phyloP scores from a whole-genome alignment of 768 basidiomycete genomes.

The Thelephora ganbajun region DNA sequence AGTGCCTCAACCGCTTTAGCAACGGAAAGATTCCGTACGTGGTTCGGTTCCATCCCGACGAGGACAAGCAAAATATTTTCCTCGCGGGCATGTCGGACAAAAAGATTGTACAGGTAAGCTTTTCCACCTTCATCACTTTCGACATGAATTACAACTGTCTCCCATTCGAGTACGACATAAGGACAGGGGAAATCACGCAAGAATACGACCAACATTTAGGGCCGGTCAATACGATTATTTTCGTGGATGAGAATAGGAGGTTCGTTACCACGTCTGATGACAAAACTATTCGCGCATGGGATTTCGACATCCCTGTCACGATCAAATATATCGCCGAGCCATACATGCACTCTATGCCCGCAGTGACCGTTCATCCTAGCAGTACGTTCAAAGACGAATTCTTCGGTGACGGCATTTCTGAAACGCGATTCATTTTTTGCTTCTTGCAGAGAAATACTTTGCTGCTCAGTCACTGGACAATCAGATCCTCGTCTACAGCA shows the following conservation, averaged over 20 bases:
- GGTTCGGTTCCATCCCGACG: slow-evolving; percentile 88
- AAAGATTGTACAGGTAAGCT: slow-evolving; percentile 85
- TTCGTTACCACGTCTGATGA: slow-evolving; percentile 99
- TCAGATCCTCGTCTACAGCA: slow-evolving; percentile 93
- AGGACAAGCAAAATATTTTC: slow-evolving; percentile 92
- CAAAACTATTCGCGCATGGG: slow-evolving; percentile 98
- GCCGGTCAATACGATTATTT: slow-evolving; percentile 96
- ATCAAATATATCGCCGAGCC: slow-evolving; percentile 99
- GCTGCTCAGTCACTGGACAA: slow-evolving; percentile 97
- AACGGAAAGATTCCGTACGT: slow-evolving; percentile 98
- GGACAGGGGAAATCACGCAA: slow-evolving; percentile 89
- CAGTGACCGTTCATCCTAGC: slow-evolving; percentile 89
- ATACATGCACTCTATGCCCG: slow-evolving; percentile 99
- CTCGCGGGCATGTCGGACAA: slow-evolving; percentile 98
- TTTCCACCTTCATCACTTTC: neutral
- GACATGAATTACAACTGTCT: slow-evolving; percentile 2
- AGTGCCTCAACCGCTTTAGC: slow-evolving; percentile 91
- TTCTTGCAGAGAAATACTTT: slow-evolving; percentile 75
- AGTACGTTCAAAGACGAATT: slow-evolving; percentile 55
- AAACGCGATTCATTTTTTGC: slow-evolving; percentile 9
- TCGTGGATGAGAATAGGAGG: slow-evolving; percentile 94
- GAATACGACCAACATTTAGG: slow-evolving; percentile 99
- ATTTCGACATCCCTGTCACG: slow-evolving; percentile 97
- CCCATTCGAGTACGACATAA: slow-evolving; percentile 72
- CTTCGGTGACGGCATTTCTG: neutral